phyloP scores from a whole-genome alignment of 2,329 filamentous ascomycete genomes.

The Thelonectria olida region DNA sequence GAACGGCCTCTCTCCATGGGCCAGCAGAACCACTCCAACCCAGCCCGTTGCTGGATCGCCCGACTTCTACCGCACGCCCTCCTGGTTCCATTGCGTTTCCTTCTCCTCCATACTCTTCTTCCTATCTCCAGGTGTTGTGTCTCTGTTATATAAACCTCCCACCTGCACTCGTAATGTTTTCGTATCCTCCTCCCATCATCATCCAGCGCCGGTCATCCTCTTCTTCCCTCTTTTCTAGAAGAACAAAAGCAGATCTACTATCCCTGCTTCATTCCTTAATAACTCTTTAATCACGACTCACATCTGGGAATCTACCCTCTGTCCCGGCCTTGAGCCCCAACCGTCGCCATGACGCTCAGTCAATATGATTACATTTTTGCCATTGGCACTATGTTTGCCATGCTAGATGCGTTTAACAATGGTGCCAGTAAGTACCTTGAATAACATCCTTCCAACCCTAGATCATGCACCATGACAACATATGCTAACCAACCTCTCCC shows the following conservation, averaged over 20 bases:
- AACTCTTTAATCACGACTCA: background rate
- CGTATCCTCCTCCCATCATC: slow-evolving; percentile 6
- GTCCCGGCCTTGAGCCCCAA: background rate
- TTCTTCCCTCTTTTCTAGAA: background rate
- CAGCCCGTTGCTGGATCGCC: background rate
- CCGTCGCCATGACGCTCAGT: slow-evolving; percentile 16
- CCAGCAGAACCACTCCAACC: background rate
- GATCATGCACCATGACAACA: background rate
- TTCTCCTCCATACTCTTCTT: background rate
- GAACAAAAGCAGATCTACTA: background rate
- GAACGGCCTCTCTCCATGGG: background rate
- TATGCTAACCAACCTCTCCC: slow-evolving; percentile 14
- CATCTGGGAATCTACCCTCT: background rate
- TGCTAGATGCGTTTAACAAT: slow-evolving; percentile 82
- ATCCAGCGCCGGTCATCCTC: background rate
- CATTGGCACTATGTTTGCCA: slow-evolving; percentile 79
- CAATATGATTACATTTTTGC: slow-evolving; percentile 69
- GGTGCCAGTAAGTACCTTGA: slow-evolving; percentile 74
- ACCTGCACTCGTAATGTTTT: slow-evolving; percentile 8
- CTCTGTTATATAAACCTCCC: slow-evolving; percentile 18
- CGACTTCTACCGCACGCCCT: background rate
- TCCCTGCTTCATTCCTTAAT: background rate
- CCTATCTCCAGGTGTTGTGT: background rate
- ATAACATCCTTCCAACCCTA: background rate
- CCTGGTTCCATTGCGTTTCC: background rate